Evolutionary conservation across 257 asterid species (phyloP).

Genomic region (Petrea volubilis): DNA sequence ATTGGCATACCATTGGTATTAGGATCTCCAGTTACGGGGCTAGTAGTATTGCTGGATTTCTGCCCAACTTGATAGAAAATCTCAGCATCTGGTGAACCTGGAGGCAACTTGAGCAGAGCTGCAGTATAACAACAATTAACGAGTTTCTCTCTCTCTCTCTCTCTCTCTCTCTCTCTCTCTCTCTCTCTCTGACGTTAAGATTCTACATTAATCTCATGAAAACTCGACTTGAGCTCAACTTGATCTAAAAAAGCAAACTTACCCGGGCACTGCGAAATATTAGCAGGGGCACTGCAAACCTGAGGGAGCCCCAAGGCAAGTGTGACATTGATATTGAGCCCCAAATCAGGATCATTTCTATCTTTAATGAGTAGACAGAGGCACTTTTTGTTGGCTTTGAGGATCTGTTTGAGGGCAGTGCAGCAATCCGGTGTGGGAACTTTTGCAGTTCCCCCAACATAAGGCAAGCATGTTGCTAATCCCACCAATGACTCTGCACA

Average conservation of each 20-base stretch:
- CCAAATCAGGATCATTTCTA: conserved; percentile 70
- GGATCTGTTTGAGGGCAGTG: conserved; percentile 53
- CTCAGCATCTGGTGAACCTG: conserved; percentile 80
- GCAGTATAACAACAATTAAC: conserved; percentile 22
- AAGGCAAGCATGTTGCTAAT: conserved; percentile 70
- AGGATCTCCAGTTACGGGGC: conserved; percentile 34
- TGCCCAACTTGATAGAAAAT: conserved; percentile 52
- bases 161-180: no score
- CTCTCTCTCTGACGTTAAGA: no score
- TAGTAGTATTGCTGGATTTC: conserved; percentile 26
- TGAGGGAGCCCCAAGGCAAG: conserved; percentile 69
- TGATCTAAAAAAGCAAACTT: no score
- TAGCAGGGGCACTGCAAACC: conserved; percentile 66
- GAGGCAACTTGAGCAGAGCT: conserved; percentile 77
- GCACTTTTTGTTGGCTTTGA: conserved; percentile 57
- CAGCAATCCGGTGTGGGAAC: conserved; percentile 86
- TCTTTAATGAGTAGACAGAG: conserved; percentile 64
- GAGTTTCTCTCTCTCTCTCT: no score
- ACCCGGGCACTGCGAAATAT: conserved; percentile 79
- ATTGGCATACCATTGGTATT: conserved; percentile 23
- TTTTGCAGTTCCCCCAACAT: conserved; percentile 64
- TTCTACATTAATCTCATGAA: no score
- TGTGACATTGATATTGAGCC: conserved; percentile 57
- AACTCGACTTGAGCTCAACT: no score
- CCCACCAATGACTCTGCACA: conserved; percentile 58